Evolutionary conservation across 2,329 filamentous ascomycete genomes (phyloP).

Genomic region (Paradendryphiella salina): DNA sequence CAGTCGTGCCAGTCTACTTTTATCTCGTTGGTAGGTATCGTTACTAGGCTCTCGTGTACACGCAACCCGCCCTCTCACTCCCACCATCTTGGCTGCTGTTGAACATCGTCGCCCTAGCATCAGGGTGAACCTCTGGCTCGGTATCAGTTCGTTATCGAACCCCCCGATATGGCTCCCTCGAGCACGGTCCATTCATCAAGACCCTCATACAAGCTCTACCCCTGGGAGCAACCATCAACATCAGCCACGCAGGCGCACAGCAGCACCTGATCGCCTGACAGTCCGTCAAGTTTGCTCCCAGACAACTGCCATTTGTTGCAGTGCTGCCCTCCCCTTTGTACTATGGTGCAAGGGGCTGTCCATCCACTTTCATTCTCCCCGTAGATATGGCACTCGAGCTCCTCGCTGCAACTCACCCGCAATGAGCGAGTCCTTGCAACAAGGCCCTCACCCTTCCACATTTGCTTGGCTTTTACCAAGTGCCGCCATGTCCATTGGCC

Average conservation of each 20-base stretch:
- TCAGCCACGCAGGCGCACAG: slow-evolving; percentile 28
- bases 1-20: neutral
- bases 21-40: slow-evolving; percentile 18
- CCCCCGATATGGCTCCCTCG: slow-evolving; percentile 17
- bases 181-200: slow-evolving; percentile 12
- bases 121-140: slow-evolving; percentile 31
- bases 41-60: slow-evolving; percentile 20
- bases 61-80: slow-evolving; percentile 8
- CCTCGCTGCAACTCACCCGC: slow-evolving; percentile 10
- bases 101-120: slow-evolving; percentile 29
- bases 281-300: slow-evolving; percentile 29
- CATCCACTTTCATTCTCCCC: slow-evolving; percentile 19
- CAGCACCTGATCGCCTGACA: slow-evolving; percentile 41
- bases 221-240: slow-evolving; percentile 26
- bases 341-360: slow-evolving; percentile 37
- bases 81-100: slow-evolving; percentile 26
- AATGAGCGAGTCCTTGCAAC: slow-evolving; percentile 16
- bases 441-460: slow-evolving; percentile 11
- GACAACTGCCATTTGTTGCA: slow-evolving; percentile 24
- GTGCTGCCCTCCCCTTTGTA: slow-evolving; percentile 25
- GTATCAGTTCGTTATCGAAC: slow-evolving; percentile 21
- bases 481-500: slow-evolving; percentile 22
- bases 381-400: slow-evolving; percentile 7
- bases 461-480: slow-evolving; percentile 10
- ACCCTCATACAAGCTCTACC: slow-evolving; percentile 31